phyloP scores from a whole-genome alignment of 495 filamentous ascomycete species.

The Cryomyces minteri region DNA sequence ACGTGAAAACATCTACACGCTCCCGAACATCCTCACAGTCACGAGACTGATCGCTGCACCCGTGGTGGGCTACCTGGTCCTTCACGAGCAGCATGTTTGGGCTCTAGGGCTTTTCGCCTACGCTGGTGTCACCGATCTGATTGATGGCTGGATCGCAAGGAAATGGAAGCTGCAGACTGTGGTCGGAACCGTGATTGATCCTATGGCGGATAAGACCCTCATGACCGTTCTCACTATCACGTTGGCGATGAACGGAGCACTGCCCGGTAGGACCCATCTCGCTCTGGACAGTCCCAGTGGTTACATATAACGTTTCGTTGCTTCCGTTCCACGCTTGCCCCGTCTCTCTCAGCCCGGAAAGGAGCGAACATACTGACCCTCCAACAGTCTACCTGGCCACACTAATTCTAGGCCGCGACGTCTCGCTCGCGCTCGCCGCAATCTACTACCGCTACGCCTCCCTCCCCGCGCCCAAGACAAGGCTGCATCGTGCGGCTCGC shows the following conservation, averaged over 20 bases:
- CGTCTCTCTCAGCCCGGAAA: neutral
- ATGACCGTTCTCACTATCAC: constrained; percentile 85
- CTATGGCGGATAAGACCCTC: constrained; percentile 87
- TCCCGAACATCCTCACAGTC: constrained; percentile 85
- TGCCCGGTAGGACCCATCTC: constrained; percentile 43
- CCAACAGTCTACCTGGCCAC: constrained; percentile 59
- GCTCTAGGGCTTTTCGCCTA: constrained; percentile 79
- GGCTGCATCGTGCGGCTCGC: neutral
- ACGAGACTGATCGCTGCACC: constrained; percentile 72
- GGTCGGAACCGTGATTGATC: constrained; percentile 89
- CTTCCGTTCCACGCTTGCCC: too few relatives aligned
- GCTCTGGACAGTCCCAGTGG: too few relatives aligned
- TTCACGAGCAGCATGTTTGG: constrained; percentile 58
- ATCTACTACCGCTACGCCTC: constrained; percentile 93
- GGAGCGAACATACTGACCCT: neutral
- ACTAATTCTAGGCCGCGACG: constrained; percentile 79
- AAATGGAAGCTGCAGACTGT: constrained; percentile 78
- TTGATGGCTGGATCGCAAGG: constrained; percentile 87
- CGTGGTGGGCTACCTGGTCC: constrained; percentile 71
- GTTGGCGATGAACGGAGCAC: constrained; percentile 57
- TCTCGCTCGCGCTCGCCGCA: constrained; percentile 66
- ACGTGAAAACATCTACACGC: constrained; percentile 88
- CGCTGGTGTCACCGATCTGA: constrained; percentile 75
- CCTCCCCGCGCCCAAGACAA: constrained; percentile 80
- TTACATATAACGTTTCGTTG: too few relatives aligned